phyloP scores from a whole-genome alignment of 2,329 filamentous ascomycete species.

The Diplodia mutila region DNA sequence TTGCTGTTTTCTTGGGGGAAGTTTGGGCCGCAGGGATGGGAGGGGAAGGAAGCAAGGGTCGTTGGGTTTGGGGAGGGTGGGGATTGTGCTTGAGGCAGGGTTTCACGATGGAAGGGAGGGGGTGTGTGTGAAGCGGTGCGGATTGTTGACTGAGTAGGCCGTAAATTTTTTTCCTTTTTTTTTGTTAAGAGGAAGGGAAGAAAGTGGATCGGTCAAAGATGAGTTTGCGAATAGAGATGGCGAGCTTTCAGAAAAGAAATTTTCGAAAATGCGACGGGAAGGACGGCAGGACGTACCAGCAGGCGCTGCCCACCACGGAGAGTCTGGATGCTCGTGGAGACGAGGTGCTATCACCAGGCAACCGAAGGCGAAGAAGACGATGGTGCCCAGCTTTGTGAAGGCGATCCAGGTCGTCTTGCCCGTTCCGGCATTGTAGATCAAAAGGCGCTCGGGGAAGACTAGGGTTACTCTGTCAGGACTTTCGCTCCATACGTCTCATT shows the following conservation, averaged over 20 bases:
- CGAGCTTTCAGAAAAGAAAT: not conserved
- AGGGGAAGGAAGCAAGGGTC: not conserved
- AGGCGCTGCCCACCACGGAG: not conserved
- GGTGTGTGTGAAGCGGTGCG: too few species aligned
- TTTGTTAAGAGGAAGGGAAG: not conserved
- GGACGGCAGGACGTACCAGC: not conserved
- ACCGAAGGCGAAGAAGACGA: slow-evolving; percentile 41
- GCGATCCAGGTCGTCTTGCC: slow-evolving; percentile 41
- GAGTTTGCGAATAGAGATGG: not conserved
- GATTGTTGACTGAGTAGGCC: too few species aligned
- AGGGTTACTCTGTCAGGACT: not conserved
- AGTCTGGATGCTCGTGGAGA: slow-evolving; percentile 35
- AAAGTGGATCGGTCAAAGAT: not conserved
- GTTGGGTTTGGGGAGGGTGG: not conserved
- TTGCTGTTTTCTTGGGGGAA: not conserved
- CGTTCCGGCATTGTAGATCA: slow-evolving; percentile 45
- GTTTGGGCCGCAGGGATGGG: too few species aligned
- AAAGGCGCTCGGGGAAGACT: slow-evolving; percentile 36
- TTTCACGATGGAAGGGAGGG: too few species aligned
- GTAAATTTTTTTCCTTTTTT: too few species aligned
- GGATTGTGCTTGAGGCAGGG: too few species aligned
- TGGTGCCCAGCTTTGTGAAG: slow-evolving; percentile 42
- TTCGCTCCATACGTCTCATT: not conserved
- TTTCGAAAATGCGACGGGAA: not conserved
- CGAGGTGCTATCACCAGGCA: slow-evolving; percentile 39